A percentile compares a stretch with the other conserved stretches of the same genome.
phyloP scores from a whole-genome alignment of 192 early-diverging fungal genomes.

The Kickxella alabastrina region DNA sequence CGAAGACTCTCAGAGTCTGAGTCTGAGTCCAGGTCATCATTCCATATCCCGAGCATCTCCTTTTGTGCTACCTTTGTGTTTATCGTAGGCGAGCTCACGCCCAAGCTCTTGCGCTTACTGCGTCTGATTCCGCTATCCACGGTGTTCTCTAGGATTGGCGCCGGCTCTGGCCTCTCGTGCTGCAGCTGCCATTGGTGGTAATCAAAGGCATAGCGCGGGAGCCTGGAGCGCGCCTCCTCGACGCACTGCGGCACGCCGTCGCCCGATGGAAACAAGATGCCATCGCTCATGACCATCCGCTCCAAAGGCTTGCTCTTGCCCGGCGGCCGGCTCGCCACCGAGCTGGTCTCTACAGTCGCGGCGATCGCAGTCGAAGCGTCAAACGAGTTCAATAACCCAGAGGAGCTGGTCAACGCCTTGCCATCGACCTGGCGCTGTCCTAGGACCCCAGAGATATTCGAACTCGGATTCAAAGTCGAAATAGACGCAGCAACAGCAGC shows the following conservation, averaged over 20 bases:
- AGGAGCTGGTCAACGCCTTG: background rate
- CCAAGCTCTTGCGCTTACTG: slow-evolving; percentile 12
- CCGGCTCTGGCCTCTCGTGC: background rate
- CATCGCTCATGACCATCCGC: slow-evolving; percentile 33
- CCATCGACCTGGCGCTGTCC: background rate
- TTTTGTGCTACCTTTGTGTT: slow-evolving; percentile 39
- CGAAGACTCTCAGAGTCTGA: slow-evolving; percentile 23
- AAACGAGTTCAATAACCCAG: background rate
- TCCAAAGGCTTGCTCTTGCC: slow-evolving; percentile 12
- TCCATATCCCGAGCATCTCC: slow-evolving; percentile 49
- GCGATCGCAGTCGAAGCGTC: too few relatives aligned
- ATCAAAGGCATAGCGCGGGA: slow-evolving; percentile 29
- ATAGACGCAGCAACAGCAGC: too few relatives aligned
- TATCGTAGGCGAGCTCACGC: slow-evolving; percentile 36
- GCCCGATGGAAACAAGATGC: slow-evolving; percentile 26
- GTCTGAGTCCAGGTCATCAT: slow-evolving; percentile 25
- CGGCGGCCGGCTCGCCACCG: background rate
- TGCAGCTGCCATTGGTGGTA: slow-evolving; percentile 11
- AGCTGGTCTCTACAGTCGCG: too few relatives aligned
- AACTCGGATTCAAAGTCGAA: too few relatives aligned
- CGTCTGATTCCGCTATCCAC: slow-evolving; percentile 6
- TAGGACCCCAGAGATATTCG: background rate
- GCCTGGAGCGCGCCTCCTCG: slow-evolving; percentile 30
- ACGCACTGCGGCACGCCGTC: slow-evolving; percentile 31
- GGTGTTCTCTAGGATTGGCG: background rate